These are phyloP conservation scores for Crithidia acanthocephali DNA, from an alignment of 208 protist genomes.

Conservation along the genomic window DNA sequence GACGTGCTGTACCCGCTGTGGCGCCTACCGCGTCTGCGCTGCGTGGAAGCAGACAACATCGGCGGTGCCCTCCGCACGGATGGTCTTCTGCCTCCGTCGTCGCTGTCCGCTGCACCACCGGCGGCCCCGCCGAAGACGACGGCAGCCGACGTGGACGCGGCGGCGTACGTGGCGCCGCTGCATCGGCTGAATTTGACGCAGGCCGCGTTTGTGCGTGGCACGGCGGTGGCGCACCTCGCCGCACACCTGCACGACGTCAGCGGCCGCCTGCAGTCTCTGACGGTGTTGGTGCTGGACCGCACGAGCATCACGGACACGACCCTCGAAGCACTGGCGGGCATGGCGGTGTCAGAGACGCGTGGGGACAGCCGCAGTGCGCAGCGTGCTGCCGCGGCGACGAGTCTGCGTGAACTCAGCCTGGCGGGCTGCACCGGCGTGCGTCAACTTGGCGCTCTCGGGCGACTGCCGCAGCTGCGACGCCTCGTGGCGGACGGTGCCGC, in stretches of 20 bases:
- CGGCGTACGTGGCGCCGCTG: slow-evolving; percentile 9
- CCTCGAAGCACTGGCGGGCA: slow-evolving; percentile 11
- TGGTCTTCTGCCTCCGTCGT: slow-evolving; percentile 9
- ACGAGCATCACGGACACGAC: slow-evolving; percentile 17
- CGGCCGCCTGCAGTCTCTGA: slow-evolving; percentile 1
- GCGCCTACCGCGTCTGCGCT: slow-evolving; percentile 24
- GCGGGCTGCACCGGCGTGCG: slow-evolving; percentile 25
- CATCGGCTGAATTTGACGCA: slow-evolving; percentile 21
- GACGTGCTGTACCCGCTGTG: slow-evolving; percentile 21
- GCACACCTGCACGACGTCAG: slow-evolving; percentile 1
- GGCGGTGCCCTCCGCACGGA: neutral
- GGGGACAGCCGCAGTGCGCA: too few relatives aligned
- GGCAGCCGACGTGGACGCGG: neutral
- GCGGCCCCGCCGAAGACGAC: neutral
- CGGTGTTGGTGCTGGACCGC: slow-evolving; percentile 21
- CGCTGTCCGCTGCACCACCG: neutral
- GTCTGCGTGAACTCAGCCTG: slow-evolving; percentile 28
- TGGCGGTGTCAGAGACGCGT: too few relatives aligned
- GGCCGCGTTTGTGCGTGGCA: slow-evolving; percentile 13
- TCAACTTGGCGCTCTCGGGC: slow-evolving; percentile 28
- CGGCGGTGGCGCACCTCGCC: slow-evolving; percentile 17
- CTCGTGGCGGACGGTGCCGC: slow-evolving; percentile 18
- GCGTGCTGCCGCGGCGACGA: neutral
- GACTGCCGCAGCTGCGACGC: slow-evolving; percentile 24
- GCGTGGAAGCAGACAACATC: slow-evolving; percentile 27